A percentile compares a stretch with the other conserved stretches of the same genome.
Conservation (phyloP, 2,329 filamentous ascomycete species). For the Monosporascus sp. region DNA sequence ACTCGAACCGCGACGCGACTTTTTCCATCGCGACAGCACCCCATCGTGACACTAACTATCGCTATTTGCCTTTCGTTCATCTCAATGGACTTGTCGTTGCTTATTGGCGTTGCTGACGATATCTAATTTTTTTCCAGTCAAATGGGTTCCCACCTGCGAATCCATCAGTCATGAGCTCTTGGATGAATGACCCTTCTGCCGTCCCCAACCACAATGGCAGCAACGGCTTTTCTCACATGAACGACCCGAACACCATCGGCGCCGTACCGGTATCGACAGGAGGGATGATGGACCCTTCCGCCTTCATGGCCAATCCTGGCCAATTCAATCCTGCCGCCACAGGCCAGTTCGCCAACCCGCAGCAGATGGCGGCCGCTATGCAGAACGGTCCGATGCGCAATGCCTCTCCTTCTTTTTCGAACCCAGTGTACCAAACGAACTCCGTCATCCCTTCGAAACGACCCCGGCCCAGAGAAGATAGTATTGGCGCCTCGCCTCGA, state of each 20-base stretch:
- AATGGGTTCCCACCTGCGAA: conserved; percentile 43
- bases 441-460: conserved; percentile 87
- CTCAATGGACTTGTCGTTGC: conserved; percentile 36
- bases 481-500: conserved; percentile 73
- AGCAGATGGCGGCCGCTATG: conserved; percentile 55
- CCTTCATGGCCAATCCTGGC: conserved; percentile 53
- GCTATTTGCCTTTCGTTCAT: conserved; percentile 28
- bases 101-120: conserved; percentile 36
- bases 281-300: conserved; percentile 59
- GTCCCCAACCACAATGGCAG: conserved; percentile 66
- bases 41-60: conserved; percentile 32
- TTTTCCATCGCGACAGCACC: conserved; percentile 36
- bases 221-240: conserved; percentile 61
- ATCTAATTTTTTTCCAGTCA: conserved; percentile 28
- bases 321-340: conserved; percentile 53
- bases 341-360: conserved; percentile 49
- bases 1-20: conserved; percentile 37
- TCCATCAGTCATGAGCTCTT: conserved; percentile 60
- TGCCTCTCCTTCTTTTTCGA: conserved; percentile 72
- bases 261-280: conserved; percentile 28
- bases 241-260: conserved; percentile 49
- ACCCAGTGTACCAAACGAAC: conserved; percentile 76
- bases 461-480: conserved; percentile 75
- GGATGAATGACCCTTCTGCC: conserved; percentile 62
- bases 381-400: conserved; percentile 82